phyloP scores from a whole-genome alignment of 2,329 filamentous ascomycete species.

The Cryphonectria japonica region DNA sequence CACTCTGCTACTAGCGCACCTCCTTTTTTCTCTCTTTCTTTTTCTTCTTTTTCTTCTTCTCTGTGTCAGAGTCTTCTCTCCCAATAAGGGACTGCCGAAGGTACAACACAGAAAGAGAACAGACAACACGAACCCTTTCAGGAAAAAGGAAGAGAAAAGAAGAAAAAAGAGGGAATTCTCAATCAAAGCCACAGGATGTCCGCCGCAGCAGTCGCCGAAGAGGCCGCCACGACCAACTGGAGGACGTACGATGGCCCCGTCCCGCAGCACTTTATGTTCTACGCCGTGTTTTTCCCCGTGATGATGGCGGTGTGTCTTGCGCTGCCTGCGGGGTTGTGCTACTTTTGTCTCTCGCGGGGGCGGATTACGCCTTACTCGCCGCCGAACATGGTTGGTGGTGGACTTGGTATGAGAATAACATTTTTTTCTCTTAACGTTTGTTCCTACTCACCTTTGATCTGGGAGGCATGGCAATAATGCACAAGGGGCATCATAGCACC shows the following conservation, averaged over 20 bases:
- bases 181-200: slow-evolving; percentile 12
- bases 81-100: not conserved
- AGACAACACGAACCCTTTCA: not conserved
- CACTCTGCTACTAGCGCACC: not conserved
- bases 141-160: not conserved
- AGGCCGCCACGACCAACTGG: slow-evolving; percentile 27
- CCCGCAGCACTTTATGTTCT: slow-evolving; percentile 15
- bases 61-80: no score
- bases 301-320: slow-evolving; percentile 19
- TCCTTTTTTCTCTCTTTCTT: not conserved
- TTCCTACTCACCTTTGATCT: no score
- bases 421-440: not conserved
- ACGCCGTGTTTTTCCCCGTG: slow-evolving; percentile 23
- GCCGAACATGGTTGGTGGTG: slow-evolving; percentile 16
- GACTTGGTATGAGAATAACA: not conserved
- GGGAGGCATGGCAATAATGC: no score
- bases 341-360: slow-evolving; percentile 17
- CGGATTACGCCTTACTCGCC: slow-evolving; percentile 22
- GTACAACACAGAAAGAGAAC: not conserved
- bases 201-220: slow-evolving; percentile 22
- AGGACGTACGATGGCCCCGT: slow-evolving; percentile 20
- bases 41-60: no score
- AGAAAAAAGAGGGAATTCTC: not conserved
- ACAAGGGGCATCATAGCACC: no score
- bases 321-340: slow-evolving; percentile 26